Conservation (phyloP, 768 basidiomycete species). For the Amanita polypyramis region DNA sequence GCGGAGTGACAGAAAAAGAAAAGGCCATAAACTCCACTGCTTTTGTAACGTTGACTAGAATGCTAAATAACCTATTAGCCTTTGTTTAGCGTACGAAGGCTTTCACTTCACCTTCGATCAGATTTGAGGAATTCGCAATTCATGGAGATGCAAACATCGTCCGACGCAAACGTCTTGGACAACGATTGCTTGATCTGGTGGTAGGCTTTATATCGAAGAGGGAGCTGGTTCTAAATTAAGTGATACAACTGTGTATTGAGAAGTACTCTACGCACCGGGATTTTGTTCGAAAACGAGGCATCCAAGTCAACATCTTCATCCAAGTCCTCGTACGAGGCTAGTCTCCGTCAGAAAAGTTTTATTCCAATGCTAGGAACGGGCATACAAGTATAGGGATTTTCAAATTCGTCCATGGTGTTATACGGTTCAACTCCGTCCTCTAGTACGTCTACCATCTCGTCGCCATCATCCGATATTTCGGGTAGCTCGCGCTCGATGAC, state of each 20-base stretch:
- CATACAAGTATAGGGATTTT: background rate
- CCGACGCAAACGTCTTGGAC: slow-evolving; percentile 2
- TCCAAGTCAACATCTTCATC: slow-evolving; percentile 14
- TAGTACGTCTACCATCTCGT: background rate
- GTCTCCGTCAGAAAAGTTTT: background rate
- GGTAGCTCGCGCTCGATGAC: background rate
- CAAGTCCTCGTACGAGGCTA: slow-evolving; percentile 10
- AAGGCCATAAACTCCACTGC: slow-evolving; percentile 37
- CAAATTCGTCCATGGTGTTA: background rate
- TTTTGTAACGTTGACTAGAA: slow-evolving; percentile 26
- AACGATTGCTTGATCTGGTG: slow-evolving; percentile 2
- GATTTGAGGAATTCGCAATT: background rate
- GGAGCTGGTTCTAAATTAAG: background rate
- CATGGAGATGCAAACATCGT: background rate
- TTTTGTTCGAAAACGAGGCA: slow-evolving; percentile 27
- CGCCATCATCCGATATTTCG: background rate
- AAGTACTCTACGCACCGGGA: slow-evolving; percentile 21
- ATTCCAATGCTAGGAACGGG: background rate
- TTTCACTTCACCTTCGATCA: background rate
- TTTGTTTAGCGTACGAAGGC: background rate
- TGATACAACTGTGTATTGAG: background rate
- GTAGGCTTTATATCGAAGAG: background rate
- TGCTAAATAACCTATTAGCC: slow-evolving; percentile 20
- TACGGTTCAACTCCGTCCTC: background rate
- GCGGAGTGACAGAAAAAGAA: slow-evolving; percentile 37